Base-by-base conservation (phyloP, 345 rosid genomes). In the Excoecaria cochinchinensis region DNA sequence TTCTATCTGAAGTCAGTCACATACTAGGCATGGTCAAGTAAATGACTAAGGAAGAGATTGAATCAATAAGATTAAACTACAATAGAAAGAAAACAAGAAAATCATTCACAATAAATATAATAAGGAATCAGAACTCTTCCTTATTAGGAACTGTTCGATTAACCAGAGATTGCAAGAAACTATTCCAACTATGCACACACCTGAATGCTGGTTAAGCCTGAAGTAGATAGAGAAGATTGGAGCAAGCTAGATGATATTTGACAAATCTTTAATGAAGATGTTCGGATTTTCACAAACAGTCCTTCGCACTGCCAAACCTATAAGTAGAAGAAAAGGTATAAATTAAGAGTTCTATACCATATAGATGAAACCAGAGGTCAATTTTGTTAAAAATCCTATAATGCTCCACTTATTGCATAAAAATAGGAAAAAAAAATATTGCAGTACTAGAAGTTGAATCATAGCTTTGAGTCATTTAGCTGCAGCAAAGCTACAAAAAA, bases 301-400 rank as follows among this genome's bases (percentile, higher is more conserved):
- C 83, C 76, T 75, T 90, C 92, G 69, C 89, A 85, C 53, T 78
- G 87, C 71, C 77, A 76, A 79, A 91, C 91, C 99, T 95, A 84
- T 73, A 84, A 38, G 72, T n/a, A 46, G n/a, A 19, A 81, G 36
- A 73, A 58, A 72, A 36, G 19, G 46, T 16, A 51, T 14, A 36
- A 55, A 63, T 21, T 57, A 53, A 66, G 48, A 75, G 56, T 65
- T 59, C 56, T 25, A 68, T 42, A 12, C 47, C 8, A 39, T 0
- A 24, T 17, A 40, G 74, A 22, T 21, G 12, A 69, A 67, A 48
- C 19, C 48, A 77, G 58, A 39, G 52, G 53, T 57, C 31, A 52
- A 44, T 17, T 19, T 39, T 55, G 48, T 70, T 15, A 0, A 6
- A 51, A 51, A 38, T 58, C 5, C 13, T 66, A 67, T 13, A 38